A percentile compares a stretch with the other conserved stretches of the same genome.
Conservation (phyloP, 768 basidiomycete species). For the Pleurotus pulmonarius region DNA sequence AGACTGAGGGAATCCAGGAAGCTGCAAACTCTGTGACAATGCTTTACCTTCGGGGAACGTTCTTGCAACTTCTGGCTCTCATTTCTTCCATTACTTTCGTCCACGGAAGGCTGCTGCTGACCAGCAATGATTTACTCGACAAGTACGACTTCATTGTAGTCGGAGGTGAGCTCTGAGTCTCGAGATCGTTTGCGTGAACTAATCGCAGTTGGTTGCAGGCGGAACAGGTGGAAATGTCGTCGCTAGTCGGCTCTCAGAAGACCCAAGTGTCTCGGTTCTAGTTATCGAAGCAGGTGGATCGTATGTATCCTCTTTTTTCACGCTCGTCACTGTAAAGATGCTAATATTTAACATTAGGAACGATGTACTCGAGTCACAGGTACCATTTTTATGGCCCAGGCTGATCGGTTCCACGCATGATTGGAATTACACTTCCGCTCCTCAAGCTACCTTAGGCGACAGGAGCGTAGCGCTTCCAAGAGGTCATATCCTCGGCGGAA, state of each 20-base stretch:
- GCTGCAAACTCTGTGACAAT: too few relatives aligned
- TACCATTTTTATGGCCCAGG: background rate
- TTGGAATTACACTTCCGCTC: constrained; percentile 10
- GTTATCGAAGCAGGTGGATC: constrained; percentile 23
- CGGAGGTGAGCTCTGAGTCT: background rate
- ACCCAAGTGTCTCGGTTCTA: constrained; percentile 16
- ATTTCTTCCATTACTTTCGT: too few relatives aligned
- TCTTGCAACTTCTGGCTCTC: too few relatives aligned
- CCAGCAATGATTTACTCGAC: background rate
- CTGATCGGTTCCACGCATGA: background rate
- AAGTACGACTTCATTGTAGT: background rate
- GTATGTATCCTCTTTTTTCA: constrained; percentile 9
- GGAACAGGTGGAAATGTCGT: constrained; percentile 23
- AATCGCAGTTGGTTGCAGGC: background rate
- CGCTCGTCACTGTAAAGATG: background rate
- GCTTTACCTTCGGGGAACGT: too few relatives aligned
- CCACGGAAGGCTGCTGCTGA: background rate
- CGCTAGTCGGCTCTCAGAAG: constrained; percentile 20
- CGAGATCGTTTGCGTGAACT: background rate
- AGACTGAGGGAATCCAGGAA: too few relatives aligned
- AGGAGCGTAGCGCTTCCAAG: background rate
- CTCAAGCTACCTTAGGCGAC: constrained; percentile 4
- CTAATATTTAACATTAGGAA: background rate
- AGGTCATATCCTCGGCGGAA: constrained; percentile 10
- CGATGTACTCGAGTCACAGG: background rate